Conservation (phyloP, 805 yeast genomes). For the Schwanniomyces pseudopolymorphus region DNA sequence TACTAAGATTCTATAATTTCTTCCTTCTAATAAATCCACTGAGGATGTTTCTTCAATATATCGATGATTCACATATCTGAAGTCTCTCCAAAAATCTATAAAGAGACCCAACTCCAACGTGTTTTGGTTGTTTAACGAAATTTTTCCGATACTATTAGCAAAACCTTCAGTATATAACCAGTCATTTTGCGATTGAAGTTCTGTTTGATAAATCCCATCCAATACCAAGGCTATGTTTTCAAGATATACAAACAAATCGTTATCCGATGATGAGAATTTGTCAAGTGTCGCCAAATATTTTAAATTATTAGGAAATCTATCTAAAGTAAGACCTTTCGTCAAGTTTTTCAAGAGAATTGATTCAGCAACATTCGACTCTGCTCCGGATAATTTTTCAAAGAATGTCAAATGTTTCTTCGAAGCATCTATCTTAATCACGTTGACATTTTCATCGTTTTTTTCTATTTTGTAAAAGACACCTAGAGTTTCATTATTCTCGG, state of each 20-base stretch:
- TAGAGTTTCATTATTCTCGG: constrained; percentile 1
- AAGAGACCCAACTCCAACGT: constrained; percentile 30
- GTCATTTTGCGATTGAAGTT: constrained; percentile 15
- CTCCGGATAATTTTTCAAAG: constrained; percentile 11
- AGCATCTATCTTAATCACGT: constrained; percentile 12
- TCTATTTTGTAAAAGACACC: neutral
- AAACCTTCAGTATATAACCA: constrained; percentile 24
- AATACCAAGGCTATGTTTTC: constrained; percentile 31
- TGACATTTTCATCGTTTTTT: constrained; percentile 5
- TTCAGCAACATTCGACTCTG: constrained; percentile 22
- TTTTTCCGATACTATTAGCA: constrained; percentile 25
- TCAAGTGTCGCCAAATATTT: constrained; percentile 38
- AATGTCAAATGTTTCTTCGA: constrained; percentile 16
- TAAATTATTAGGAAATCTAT: constrained; percentile 35
- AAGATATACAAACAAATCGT: constrained; percentile 29
- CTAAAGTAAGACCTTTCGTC: constrained; percentile 14
- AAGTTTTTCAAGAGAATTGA: constrained; percentile 28
- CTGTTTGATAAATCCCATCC: constrained; percentile 22
- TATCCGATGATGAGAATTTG: constrained; percentile 26
- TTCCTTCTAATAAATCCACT: constrained; percentile 11
- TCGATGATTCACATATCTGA: constrained; percentile 25
- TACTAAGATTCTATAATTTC: constrained; percentile 19
- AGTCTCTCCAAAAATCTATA: constrained; percentile 37
- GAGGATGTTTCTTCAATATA: constrained; percentile 2
- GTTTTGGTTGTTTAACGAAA: constrained; percentile 22